Conservation (phyloP, 2,329 filamentous ascomycete species). For the Parastagonospora nodorum region DNA sequence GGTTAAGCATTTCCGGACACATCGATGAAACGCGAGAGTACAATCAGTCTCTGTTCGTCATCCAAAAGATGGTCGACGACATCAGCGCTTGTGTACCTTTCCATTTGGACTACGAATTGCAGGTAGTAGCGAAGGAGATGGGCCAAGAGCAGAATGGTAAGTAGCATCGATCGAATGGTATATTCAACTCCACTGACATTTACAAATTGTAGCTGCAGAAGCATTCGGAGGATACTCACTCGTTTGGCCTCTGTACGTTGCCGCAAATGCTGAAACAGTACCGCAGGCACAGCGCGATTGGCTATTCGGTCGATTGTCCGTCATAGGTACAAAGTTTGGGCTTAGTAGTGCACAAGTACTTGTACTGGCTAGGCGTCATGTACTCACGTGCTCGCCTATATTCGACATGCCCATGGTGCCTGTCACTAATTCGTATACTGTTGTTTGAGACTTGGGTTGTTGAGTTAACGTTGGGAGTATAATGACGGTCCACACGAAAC, state of each 20-base stretch:
- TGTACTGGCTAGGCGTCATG: slow-evolving; percentile 40
- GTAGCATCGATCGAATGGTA: slow-evolving; percentile 1
- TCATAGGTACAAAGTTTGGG: slow-evolving; percentile 46
- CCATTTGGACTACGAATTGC: slow-evolving; percentile 45
- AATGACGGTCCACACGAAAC: no score
- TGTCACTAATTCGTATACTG: no score
- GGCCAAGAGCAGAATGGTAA: slow-evolving; percentile 44
- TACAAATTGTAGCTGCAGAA: slow-evolving; percentile 41
- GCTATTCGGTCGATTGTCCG: slow-evolving; percentile 42
- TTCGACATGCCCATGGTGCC: no score
- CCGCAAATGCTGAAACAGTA: slow-evolving; percentile 44
- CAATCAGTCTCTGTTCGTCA: slow-evolving; percentile 28
- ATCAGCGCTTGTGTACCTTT: slow-evolving; percentile 48
- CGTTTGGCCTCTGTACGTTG: slow-evolving; percentile 49
- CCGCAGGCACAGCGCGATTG: slow-evolving; percentile 44
- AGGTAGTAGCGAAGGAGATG: slow-evolving; percentile 38
- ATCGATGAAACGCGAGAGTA: slow-evolving; percentile 18
- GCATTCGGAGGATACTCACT: slow-evolving; percentile 48
- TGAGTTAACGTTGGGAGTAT: no score
- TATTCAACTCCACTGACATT: neutral
- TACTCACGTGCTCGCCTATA: slow-evolving; percentile 44
- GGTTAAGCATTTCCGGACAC: slow-evolving; percentile 24
- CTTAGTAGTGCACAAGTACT: slow-evolving; percentile 43
- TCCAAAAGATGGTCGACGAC: slow-evolving; percentile 48
- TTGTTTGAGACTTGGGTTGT: no score